phyloP scores from a whole-genome alignment of 176 grass and related monocot species.

The barley (Hordeum vulgare) region MorexV3_pseudomolecules_assembly NC_058520.1:460510090-460510589 shows the following conservation, averaged over 20 bases:
- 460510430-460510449: too few species aligned
- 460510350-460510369: slow-evolving; percentile 10
- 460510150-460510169: slow-evolving; percentile 75
- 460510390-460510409: slow-evolving; percentile 39
- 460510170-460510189: slow-evolving; percentile 62
- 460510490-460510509: neutral
- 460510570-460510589: too few species aligned
- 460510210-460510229: slow-evolving; percentile 7
- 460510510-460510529: neutral
- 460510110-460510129: slow-evolving; percentile 80
- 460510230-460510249: neutral
- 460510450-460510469: neutral
- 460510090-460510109: slow-evolving; percentile 79
- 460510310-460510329: neutral
- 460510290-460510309: neutral
- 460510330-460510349: slow-evolving; percentile 31
- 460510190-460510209: slow-evolving; percentile 16
- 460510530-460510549: too few species aligned
- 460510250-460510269: neutral
- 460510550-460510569: too few species aligned
- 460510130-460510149: slow-evolving; percentile 61
- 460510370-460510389: slow-evolving; percentile 23
- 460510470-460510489: neutral
- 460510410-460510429: neutral
- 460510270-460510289: neutral